Conservation (phyloP, 495 filamentous ascomycete species). For the Wilcoxina mikolae region DNA sequence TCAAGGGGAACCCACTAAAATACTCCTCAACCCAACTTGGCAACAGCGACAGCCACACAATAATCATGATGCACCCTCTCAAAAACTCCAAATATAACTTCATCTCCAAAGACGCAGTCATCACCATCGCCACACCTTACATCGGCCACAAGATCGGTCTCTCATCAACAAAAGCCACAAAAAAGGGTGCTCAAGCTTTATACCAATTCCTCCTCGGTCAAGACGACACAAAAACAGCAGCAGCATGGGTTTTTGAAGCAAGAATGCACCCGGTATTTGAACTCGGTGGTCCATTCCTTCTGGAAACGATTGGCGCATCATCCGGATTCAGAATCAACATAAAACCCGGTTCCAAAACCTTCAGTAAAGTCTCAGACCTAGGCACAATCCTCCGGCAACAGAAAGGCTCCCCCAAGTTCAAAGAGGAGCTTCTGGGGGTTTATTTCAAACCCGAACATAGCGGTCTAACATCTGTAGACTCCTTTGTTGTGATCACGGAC, state of each 20-base stretch:
- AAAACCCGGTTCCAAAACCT: background rate
- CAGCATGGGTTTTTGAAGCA: background rate
- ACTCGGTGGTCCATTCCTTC: background rate
- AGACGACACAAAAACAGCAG: background rate
- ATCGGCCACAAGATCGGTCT: background rate
- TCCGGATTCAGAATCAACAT: background rate
- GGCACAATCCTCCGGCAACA: background rate
- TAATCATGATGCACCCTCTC: background rate
- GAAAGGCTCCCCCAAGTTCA: background rate
- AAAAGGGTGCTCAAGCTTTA: background rate
- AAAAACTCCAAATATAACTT: background rate
- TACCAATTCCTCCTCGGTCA: background rate
- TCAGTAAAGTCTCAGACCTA: background rate
- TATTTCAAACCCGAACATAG: background rate
- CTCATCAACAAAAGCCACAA: background rate
- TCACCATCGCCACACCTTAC: background rate
- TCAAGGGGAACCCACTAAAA: background rate
- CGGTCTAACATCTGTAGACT: background rate
- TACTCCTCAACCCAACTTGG: background rate
- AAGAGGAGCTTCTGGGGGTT: background rate
- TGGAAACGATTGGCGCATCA: background rate
- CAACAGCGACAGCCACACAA: background rate
- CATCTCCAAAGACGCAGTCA: background rate
- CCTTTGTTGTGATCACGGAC: background rate
- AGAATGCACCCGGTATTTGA: background rate